Evolutionary conservation across 1,284 basidiomycete genomes (phyloP).

Genomic region (Ceratobasidium sp.): DNA sequence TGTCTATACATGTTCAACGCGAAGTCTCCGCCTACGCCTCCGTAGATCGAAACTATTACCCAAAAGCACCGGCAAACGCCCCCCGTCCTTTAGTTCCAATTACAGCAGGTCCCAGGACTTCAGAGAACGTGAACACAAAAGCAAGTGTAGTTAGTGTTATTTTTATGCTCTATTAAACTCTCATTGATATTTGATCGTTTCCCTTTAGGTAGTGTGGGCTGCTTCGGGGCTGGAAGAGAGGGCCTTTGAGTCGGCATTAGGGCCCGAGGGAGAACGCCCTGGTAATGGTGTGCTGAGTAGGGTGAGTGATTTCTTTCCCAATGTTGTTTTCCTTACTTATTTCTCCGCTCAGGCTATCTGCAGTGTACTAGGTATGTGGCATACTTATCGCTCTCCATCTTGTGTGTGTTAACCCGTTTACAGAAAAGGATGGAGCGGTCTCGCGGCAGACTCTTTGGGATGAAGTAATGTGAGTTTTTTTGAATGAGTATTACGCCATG

Average conservation of each 20-base stretch:
- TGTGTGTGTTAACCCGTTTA: neutral
- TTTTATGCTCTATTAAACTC: neutral
- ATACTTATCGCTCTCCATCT: no score
- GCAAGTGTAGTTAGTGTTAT: slow-evolving; percentile 20
- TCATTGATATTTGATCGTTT: neutral
- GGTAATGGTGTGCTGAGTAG: slow-evolving; percentile 9
- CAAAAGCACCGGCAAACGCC: neutral
- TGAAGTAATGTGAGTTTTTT: neutral
- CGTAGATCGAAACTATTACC: no score
- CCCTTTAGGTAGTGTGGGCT: slow-evolving; percentile 20
- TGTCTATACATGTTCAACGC: no score
- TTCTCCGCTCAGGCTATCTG: slow-evolving; percentile 8
- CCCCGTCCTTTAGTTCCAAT: neutral
- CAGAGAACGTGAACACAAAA: neutral
- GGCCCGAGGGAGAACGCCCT: neutral
- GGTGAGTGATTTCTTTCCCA: neutral
- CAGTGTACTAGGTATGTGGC: neutral
- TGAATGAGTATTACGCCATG: no score
- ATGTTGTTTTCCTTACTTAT: no score
- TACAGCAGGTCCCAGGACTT: neutral
- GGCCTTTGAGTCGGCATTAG: slow-evolving; percentile 13
- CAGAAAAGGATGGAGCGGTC: neutral
- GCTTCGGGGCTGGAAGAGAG: slow-evolving; percentile 4
- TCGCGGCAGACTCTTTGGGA: slow-evolving; percentile 6
- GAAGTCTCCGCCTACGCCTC: no score